These are phyloP conservation scores for Fusarium staphyleae DNA, from an alignment of 2,329 filamentous ascomycete species.

Conservation along the genomic window DNA sequence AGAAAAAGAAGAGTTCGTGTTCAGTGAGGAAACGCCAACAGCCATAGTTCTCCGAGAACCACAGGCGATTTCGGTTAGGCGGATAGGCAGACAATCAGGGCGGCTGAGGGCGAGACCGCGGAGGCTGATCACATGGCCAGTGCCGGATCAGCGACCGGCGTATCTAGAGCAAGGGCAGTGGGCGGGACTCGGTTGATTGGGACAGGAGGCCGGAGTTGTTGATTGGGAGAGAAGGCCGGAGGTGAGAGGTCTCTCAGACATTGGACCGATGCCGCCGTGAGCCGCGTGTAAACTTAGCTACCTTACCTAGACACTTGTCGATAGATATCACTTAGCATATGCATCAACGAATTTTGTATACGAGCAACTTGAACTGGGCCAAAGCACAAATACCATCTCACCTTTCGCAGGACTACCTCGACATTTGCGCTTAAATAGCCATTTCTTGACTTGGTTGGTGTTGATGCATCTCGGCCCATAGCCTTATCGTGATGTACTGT, in stretches of 20 bases:
- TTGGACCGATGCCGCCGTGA: slow-evolving; percentile 12
- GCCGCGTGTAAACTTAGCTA: slow-evolving; percentile 27
- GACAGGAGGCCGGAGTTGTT: slow-evolving; percentile 1
- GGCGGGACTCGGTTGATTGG: slow-evolving; percentile 6
- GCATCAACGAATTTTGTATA: slow-evolving; percentile 14
- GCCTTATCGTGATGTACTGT: no score
- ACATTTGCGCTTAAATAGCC: not conserved
- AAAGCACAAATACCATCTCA: not conserved
- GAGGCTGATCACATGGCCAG: slow-evolving; percentile 30
- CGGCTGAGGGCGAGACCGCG: slow-evolving; percentile 15
- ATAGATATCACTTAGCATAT: slow-evolving; percentile 3
- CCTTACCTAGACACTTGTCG: slow-evolving; percentile 1
- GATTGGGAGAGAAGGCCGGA: slow-evolving; percentile 2
- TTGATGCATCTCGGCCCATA: slow-evolving; percentile 5
- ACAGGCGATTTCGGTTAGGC: slow-evolving; percentile 14
- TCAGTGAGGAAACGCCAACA: slow-evolving; percentile 2
- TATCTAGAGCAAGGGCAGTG: slow-evolving; percentile 22
- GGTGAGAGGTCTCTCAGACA: not conserved
- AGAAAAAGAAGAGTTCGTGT: not conserved
- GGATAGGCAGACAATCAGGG: slow-evolving; percentile 7
- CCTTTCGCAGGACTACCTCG: slow-evolving; percentile 12
- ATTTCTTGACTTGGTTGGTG: not conserved
- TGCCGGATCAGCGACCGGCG: slow-evolving; percentile 20
- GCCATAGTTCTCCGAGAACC: not conserved
- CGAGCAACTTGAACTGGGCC: not conserved